A percentile compares a stretch with the other conserved stretches of the same genome.
Conservation (phyloP, 2,329 filamentous ascomycete species). For the Alternaria burnsii region DNA sequence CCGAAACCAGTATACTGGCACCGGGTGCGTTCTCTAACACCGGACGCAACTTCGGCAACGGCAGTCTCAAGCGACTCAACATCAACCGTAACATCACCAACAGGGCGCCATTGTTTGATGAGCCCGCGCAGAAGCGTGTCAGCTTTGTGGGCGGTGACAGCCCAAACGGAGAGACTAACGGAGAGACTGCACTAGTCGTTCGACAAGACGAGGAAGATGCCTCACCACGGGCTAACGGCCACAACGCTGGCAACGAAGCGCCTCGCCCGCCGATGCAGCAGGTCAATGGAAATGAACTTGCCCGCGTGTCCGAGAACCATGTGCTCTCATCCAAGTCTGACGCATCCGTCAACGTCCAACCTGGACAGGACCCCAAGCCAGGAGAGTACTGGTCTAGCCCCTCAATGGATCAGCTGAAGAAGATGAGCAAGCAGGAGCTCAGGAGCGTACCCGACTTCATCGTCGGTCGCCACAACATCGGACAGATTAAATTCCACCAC, state of each 20-base stretch:
- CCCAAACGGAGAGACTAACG: slow-evolving; percentile 54
- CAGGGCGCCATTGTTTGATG: slow-evolving; percentile 68
- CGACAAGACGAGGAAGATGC: slow-evolving; percentile 59
- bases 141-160: slow-evolving; percentile 78
- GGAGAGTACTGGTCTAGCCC: slow-evolving; percentile 91
- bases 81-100: slow-evolving; percentile 83
- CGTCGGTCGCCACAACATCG: slow-evolving; percentile 83
- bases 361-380: slow-evolving; percentile 61
- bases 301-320: slow-evolving; percentile 79
- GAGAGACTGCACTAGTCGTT: slow-evolving; percentile 59
- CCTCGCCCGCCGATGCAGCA: slow-evolving; percentile 73
- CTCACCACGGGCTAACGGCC: slow-evolving; percentile 63
- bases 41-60: slow-evolving; percentile 44
- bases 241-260: slow-evolving; percentile 42
- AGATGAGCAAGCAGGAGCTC: slow-evolving; percentile 81
- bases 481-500: slow-evolving; percentile 77
- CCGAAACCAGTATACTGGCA: slow-evolving; percentile 84
- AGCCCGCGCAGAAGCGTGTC: slow-evolving; percentile 71
- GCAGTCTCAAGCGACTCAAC: slow-evolving; percentile 84
- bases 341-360: slow-evolving; percentile 41
- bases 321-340: slow-evolving; percentile 49
- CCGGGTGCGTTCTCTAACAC: slow-evolving; percentile 84
- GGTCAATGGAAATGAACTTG: slow-evolving; percentile 76
- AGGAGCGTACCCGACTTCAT: slow-evolving; percentile 77
- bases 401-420: slow-evolving; percentile 74